Conservation (phyloP, 331 rosid genomes). For the Malus hybrid region DNA sequence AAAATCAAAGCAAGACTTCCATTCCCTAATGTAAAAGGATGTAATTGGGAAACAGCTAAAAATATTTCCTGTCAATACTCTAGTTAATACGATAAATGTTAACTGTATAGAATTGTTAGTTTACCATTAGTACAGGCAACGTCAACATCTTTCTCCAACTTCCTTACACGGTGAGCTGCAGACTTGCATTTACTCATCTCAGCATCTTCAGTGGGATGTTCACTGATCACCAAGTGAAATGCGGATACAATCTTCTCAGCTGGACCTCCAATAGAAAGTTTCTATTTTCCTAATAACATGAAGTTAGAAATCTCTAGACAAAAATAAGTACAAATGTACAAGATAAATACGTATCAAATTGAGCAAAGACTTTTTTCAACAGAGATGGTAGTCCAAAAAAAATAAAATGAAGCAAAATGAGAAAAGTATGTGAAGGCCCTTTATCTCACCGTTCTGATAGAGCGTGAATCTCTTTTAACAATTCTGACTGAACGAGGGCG, state of each 20-base stretch:
- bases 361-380: neutral
- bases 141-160: constrained; percentile 73
- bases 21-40: neutral
- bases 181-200: constrained; percentile 83
- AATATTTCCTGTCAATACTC: neutral
- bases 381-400: neutral
- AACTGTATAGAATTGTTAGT: constrained; percentile 10
- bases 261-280: constrained; percentile 73
- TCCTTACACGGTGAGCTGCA: constrained; percentile 61
- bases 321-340: neutral
- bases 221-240: constrained; percentile 69
- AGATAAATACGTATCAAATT: constrained; percentile 6
- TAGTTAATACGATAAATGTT: neutral
- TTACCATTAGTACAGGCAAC: constrained; percentile 57
- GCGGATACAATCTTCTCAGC: constrained; percentile 91
- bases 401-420: constrained; percentile 2
- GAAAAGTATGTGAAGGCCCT: neutral
- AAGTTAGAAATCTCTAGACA: constrained; percentile 8
- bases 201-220: constrained; percentile 59
- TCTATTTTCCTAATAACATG: constrained; percentile 39
- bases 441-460: constrained; percentile 72
- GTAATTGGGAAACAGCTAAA: neutral
- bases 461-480: constrained; percentile 76
- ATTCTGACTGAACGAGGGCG: constrained; percentile 70
- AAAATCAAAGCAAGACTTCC: neutral